Evolutionary conservation across 2,329 filamentous ascomycete genomes (phyloP).

Genomic region (Sordariomycetes sp.): DNA sequence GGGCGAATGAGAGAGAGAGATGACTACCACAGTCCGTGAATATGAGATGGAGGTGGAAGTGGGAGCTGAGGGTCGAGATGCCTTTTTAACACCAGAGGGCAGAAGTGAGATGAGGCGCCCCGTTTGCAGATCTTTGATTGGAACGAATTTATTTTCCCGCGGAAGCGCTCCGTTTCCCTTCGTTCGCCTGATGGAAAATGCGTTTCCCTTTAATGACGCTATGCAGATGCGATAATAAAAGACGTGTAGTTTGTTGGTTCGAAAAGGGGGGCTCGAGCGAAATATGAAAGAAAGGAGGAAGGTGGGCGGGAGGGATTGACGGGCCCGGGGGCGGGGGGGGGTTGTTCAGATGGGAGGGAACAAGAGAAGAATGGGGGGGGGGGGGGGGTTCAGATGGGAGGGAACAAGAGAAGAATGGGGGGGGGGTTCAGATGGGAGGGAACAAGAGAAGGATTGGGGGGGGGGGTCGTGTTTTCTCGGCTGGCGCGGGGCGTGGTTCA

Average conservation of each 20-base stretch:
- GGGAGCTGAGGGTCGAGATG: background rate
- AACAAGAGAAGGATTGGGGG: constrained; percentile 6
- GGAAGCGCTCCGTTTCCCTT: too few species aligned
- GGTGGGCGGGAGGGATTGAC: background rate
- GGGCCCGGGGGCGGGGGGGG: too few species aligned
- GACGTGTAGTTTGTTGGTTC: background rate
- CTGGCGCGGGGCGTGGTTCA: background rate
- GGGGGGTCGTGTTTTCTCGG: background rate
- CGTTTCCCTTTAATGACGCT: background rate
- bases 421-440: background rate
- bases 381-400: background rate
- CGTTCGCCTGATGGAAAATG: too few species aligned
- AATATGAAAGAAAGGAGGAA: background rate
- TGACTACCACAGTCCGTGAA: background rate
- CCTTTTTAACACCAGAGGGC: background rate
- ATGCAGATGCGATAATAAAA: background rate
- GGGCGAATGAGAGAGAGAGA: background rate
- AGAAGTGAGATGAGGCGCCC: background rate
- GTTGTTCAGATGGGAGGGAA: background rate
- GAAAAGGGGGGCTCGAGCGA: background rate
- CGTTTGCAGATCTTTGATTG: too few species aligned
- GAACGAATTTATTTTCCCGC: too few species aligned
- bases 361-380: constrained; percentile 6
- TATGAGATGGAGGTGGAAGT: background rate
- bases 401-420: background rate